phyloP scores from a whole-genome alignment of 306 rosid genomes.

The Carpinus fangiana region DNA sequence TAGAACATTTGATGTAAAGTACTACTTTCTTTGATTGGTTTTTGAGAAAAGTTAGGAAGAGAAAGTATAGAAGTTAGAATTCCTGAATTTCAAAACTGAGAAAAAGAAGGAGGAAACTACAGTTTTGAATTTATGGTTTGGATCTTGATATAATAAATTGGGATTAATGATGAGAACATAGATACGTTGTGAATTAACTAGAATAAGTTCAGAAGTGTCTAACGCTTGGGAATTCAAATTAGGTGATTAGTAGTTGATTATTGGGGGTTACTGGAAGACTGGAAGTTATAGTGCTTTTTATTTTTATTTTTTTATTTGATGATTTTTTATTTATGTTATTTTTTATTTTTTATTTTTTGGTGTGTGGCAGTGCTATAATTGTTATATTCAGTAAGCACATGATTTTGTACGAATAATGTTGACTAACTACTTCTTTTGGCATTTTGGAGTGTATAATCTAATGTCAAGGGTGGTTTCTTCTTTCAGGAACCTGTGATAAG shows the following conservation, averaged over 20 bases:
- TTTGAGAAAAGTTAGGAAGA: background rate
- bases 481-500: conserved; percentile 93
- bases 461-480: conserved; percentile 23
- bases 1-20: background rate
- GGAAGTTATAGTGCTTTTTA: background rate
- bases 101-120: background rate
- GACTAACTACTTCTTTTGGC: background rate
- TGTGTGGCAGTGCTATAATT: background rate
- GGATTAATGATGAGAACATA: background rate
- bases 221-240: background rate
- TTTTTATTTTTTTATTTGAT: no score
- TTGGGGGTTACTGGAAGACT: background rate
- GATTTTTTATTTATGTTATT: no score
- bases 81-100: background rate
- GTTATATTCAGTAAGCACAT: background rate
- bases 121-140: background rate
- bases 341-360: no score
- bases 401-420: background rate
- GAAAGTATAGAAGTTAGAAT: background rate
- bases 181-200: background rate
- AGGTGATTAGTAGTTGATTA: background rate
- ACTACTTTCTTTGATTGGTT: background rate
- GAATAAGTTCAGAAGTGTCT: background rate
- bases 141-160: background rate
- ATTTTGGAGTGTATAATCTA: conserved; percentile 15